Conservation (phyloP, 192 early-diverging fungal species). For the Umbelopsis sp. region DNA sequence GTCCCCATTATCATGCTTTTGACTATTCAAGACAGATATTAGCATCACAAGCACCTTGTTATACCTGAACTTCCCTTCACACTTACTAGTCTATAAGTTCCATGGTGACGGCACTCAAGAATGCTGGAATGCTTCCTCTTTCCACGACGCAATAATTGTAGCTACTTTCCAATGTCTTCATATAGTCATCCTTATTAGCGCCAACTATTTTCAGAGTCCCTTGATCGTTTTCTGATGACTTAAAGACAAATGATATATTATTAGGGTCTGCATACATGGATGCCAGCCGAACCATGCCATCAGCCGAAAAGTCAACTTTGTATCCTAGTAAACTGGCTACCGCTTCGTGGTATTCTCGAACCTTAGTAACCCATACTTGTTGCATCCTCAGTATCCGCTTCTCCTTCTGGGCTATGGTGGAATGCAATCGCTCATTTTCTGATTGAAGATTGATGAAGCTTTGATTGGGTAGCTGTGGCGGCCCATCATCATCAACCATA, state of each 20-base stretch:
- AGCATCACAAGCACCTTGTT: neutral
- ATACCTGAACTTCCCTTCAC: too few species aligned
- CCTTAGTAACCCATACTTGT: conserved; percentile 71
- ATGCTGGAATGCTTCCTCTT: conserved; percentile 77
- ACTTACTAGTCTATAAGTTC: conserved; percentile 59
- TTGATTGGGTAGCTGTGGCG: conserved; percentile 50
- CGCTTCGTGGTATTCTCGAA: conserved; percentile 73
- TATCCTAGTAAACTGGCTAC: conserved; percentile 76
- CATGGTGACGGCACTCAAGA: conserved; percentile 76
- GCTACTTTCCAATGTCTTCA: conserved; percentile 57
- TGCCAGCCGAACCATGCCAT: conserved; percentile 74
- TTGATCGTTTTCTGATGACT: conserved; percentile 63
- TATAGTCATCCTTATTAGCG: conserved; percentile 63
- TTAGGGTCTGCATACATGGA: conserved; percentile 66
- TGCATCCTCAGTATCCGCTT: conserved; percentile 70
- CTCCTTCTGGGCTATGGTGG: conserved; percentile 61
- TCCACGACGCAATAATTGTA: conserved; percentile 71
- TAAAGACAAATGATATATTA: conserved; percentile 76
- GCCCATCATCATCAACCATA: conserved; percentile 20
- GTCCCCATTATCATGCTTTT: neutral
- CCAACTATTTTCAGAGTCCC: conserved; percentile 72
- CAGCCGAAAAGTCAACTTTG: conserved; percentile 64
- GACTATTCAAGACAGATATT: neutral
- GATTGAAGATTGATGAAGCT: conserved; percentile 59
- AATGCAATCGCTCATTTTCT: conserved; percentile 56